Evolutionary conservation across 1,284 basidiomycete genomes (phyloP), one percentile per base, ranked within the genome.

Genomic region (Tylopilus orsonianus): DNA sequence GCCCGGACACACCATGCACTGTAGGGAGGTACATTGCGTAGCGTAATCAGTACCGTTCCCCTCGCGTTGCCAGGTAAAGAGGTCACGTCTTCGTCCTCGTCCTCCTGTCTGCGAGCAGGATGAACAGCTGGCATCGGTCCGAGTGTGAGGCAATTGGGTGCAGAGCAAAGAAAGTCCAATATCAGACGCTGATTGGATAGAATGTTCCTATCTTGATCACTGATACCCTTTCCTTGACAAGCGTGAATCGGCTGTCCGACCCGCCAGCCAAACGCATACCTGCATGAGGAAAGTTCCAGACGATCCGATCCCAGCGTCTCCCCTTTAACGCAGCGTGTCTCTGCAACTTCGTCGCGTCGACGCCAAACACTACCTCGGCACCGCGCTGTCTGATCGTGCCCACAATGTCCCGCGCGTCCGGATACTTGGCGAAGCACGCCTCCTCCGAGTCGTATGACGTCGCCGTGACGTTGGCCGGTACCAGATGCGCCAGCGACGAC

Each of bases 221-320:
- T 84, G 57, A 98, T 96, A 1, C 95, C 93, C 56, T 88, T 91
- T 24, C 93, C 93, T 94, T 49, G 49, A 52, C 39, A 43, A 44
- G 53, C 23, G 33, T 46, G 41, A 52, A 46, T 26, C 8, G 48
- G 24, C 44, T 19, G 16, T n/a, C 22, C 44, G 10, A 9, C 26
- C 2, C 5, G 3, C 30, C n/a, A 20, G 34, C 13, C 26, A 12
- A 38, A 14, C 14, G 10, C 64, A 18, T 61, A 87, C 95, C 95
- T 58, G 89, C 89, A 73, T 99, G 96, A 43, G 96, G 96, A 61
- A 98, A 99, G 65, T 98, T 97, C 83, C 93, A 98, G 19, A 93
- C 85, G 49, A 98, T 80, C 69, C 81, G 75, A 74, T 93, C 87
- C 80, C 90, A 87, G 52, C 71, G 75, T 60, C 73, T 65, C 41